These are phyloP conservation scores for Chrysoporthe deuterocubensis DNA, from an alignment of 2,329 filamentous ascomycete species.

Conservation along the genomic window DNA sequence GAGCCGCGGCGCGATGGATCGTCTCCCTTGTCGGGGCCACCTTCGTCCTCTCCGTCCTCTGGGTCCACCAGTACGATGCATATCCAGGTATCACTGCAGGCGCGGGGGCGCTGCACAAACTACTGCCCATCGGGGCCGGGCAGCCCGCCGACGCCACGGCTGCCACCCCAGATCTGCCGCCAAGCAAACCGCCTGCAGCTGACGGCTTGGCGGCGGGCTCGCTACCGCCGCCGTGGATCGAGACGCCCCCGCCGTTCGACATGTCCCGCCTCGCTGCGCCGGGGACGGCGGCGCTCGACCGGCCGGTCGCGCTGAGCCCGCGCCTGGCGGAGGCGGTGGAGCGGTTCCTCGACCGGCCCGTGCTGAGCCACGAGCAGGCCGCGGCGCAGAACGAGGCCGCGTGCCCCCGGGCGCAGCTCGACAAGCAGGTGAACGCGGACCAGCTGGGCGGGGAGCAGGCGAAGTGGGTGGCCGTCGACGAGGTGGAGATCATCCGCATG, in stretches of 20 bases:
- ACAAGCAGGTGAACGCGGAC: constrained; percentile 25
- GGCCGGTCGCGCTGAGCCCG: constrained; percentile 14
- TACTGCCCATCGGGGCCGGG: constrained; percentile 5
- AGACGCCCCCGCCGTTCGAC: constrained; percentile 22
- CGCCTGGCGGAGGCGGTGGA: constrained; percentile 13
- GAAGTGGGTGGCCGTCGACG: constrained; percentile 18
- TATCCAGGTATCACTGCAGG: neutral
- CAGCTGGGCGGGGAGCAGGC: constrained; percentile 23
- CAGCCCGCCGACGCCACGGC: neutral
- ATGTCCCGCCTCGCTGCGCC: neutral
- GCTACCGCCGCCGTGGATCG: constrained; percentile 17
- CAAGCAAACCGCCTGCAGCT: constrained; percentile 2
- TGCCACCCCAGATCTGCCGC: neutral
- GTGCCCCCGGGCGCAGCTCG: constrained; percentile 22
- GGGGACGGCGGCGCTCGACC: neutral
- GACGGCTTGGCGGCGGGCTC: neutral
- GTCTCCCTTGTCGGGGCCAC: neutral
- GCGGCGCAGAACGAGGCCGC: constrained; percentile 22
- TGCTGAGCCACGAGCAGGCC: constrained; percentile 24
- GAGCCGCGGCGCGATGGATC: constrained; percentile 11
- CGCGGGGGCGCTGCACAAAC: neutral
- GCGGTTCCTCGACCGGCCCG: constrained; percentile 22
- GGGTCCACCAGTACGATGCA: constrained; percentile 3
- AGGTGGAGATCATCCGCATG: constrained; percentile 17
- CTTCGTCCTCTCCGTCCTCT: constrained; percentile 5